These are phyloP conservation scores for Gnomoniopsis smithogilvyi DNA, from an alignment of 2,329 filamentous ascomycete species.

Conservation along the genomic window DNA sequence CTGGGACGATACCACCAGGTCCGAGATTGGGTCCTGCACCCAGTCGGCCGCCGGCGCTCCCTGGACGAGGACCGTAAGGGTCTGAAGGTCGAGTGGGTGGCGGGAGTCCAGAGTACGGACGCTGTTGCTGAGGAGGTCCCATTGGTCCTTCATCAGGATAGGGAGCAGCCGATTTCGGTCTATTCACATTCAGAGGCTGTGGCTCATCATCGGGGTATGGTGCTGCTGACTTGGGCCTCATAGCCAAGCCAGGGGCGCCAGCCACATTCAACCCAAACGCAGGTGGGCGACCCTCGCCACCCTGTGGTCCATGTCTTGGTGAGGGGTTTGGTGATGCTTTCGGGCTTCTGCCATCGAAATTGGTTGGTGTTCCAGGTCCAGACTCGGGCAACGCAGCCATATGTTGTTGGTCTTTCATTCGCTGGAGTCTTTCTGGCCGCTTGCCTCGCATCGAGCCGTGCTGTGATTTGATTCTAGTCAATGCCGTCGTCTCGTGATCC, in stretches of 20 bases:
- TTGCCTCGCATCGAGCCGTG: conserved; percentile 66
- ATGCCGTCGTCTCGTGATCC: conserved; percentile 89
- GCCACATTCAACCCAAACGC: conserved; percentile 47
- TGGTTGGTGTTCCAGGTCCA: conserved; percentile 14
- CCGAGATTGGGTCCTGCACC: conserved; percentile 20
- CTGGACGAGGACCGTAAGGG: conserved; percentile 53
- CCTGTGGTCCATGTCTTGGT: conserved; percentile 35
- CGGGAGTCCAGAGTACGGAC: conserved; percentile 6
- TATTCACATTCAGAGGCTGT: conserved; percentile 40
- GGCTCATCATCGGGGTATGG: conserved; percentile 72
- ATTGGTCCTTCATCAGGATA: conserved; percentile 45
- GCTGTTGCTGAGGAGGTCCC: background rate
- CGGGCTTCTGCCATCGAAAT: conserved; percentile 18
- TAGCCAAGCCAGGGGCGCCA: conserved; percentile 34
- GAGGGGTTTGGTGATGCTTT: conserved; percentile 39
- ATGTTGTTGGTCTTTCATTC: conserved; percentile 27
- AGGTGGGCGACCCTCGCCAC: conserved; percentile 40
- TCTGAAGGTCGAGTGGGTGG: conserved; percentile 37
- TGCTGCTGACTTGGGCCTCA: conserved; percentile 53
- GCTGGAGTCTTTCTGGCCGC: conserved; percentile 54
- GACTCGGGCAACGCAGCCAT: conserved; percentile 17
- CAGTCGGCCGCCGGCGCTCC: conserved; percentile 25
- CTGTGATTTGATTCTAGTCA: conserved; percentile 81
- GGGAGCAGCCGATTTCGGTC: conserved; percentile 46
- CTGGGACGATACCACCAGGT: conserved; percentile 1